phyloP scores from a whole-genome alignment of 2,329 filamentous ascomycete genomes.

The Ceratocystis smalleyi region DNA sequence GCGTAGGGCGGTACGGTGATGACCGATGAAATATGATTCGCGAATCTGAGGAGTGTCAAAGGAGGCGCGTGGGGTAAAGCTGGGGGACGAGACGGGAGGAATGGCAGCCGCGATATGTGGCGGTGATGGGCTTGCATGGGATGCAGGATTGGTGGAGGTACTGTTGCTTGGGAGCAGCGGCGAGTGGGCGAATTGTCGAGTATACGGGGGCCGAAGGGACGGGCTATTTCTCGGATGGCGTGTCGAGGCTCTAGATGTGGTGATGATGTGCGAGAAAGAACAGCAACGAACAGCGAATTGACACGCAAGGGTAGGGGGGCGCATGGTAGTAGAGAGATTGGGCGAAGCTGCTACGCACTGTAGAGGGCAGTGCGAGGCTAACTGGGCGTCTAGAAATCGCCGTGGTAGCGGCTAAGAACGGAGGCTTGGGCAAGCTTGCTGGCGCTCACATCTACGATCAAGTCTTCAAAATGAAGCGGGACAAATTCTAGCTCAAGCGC shows the following conservation, averaged over 20 bases:
- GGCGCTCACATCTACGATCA: no score
- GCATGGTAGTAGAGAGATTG: background rate
- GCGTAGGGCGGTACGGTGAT: constrained; percentile 66
- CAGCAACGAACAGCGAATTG: background rate
- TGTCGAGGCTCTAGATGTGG: background rate
- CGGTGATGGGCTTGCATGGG: background rate
- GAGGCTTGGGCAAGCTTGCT: no score
- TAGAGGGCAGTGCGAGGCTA: no score
- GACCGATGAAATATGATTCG: constrained; percentile 85
- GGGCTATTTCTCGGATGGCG: background rate
- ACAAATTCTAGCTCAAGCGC: no score
- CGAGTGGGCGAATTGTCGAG: background rate
- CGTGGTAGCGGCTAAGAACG: no score
- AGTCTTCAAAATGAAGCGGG: no score
- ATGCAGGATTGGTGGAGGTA: background rate
- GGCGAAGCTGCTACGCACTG: background rate
- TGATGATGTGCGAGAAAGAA: background rate
- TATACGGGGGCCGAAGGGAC: background rate
- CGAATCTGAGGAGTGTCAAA: constrained; percentile 64
- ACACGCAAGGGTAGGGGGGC: background rate
- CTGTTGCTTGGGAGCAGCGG: background rate
- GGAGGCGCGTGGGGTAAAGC: constrained; percentile 56
- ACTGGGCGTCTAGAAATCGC: no score
- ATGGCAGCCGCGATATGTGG: background rate
- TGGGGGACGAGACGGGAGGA: constrained; percentile 18